A percentile compares a stretch with the other conserved stretches of the same genome.
Evolutionary conservation across 2,329 filamentous ascomycete species (phyloP).

Genomic region (Ceratocystis diversiconidia): DNA sequence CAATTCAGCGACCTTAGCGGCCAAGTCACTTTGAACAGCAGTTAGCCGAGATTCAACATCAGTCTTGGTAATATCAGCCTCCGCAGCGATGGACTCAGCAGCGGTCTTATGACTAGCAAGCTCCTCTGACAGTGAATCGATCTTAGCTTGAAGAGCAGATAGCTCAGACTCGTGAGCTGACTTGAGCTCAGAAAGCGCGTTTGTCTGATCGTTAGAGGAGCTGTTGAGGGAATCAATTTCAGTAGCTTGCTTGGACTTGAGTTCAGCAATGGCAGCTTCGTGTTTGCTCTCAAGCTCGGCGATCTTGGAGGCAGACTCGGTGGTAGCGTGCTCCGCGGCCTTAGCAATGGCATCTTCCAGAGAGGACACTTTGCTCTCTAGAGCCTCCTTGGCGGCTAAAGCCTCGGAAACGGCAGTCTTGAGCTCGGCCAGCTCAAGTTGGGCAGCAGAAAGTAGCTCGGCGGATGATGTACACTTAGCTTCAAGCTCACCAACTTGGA

Average conservation of each 20-base stretch:
- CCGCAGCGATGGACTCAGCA: slow-evolving; percentile 35
- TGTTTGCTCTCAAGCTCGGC: slow-evolving; percentile 34
- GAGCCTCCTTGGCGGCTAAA: slow-evolving; percentile 35
- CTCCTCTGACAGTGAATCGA: slow-evolving; percentile 37
- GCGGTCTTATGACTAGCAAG: slow-evolving; percentile 36
- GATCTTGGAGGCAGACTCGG: slow-evolving; percentile 30
- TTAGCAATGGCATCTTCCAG: slow-evolving; percentile 41
- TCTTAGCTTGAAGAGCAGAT: slow-evolving; percentile 33
- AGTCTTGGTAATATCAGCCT: slow-evolving; percentile 36
- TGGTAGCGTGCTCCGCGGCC: slow-evolving; percentile 33
- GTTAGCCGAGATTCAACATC: slow-evolving; percentile 26
- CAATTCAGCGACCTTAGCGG: slow-evolving; percentile 21
- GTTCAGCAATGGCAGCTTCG: slow-evolving; percentile 30
- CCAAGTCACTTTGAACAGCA: slow-evolving; percentile 30
- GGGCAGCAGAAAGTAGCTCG: slow-evolving; percentile 37
- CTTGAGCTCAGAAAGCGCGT: slow-evolving; percentile 33
- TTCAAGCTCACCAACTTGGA: slow-evolving; percentile 34
- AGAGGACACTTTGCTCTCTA: slow-evolving; percentile 33
- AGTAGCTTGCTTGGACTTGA: slow-evolving; percentile 26
- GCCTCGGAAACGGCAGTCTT: slow-evolving; percentile 36
- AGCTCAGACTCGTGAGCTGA: slow-evolving; percentile 36
- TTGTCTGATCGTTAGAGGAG: slow-evolving; percentile 29
- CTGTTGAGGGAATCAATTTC: slow-evolving; percentile 24
- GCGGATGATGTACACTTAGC: slow-evolving; percentile 34
- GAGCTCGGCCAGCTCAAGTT: slow-evolving; percentile 37